phyloP scores from a whole-genome alignment of 768 basidiomycete species.

The Tephrocybe sp. region DNA sequence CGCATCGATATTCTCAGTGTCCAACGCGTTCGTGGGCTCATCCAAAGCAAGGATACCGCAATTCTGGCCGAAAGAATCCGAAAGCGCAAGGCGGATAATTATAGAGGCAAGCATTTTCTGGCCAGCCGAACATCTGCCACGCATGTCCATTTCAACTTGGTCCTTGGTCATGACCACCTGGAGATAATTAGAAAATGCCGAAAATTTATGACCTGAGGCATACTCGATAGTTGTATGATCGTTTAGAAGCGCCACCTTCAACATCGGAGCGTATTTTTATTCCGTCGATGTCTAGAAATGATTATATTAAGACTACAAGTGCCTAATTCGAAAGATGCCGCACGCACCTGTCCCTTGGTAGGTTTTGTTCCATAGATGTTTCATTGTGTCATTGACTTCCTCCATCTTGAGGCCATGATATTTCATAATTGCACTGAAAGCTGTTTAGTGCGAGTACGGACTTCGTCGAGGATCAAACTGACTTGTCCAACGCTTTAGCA shows the following conservation, averaged over 20 bases:
- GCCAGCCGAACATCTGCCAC: slow-evolving; percentile 95
- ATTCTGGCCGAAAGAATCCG: slow-evolving; percentile 96
- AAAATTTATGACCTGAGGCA: slow-evolving; percentile 15
- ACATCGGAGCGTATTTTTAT: slow-evolving; percentile 94
- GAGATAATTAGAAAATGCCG: slow-evolving; percentile 11
- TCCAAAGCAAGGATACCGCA: slow-evolving; percentile 97
- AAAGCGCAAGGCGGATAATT: slow-evolving; percentile 94
- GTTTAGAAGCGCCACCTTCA: slow-evolving; percentile 86
- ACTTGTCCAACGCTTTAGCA: slow-evolving; percentile 96
- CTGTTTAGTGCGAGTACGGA: slow-evolving; percentile 5
- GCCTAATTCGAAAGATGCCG: background rate
- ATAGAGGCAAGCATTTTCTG: slow-evolving; percentile 99
- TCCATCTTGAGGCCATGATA: slow-evolving; percentile 98
- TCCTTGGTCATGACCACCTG: slow-evolving; percentile 99
- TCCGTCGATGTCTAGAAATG: slow-evolving; percentile 89
- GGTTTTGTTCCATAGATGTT: slow-evolving; percentile 96
- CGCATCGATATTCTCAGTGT: slow-evolving; percentile 94
- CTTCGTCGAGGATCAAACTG: slow-evolving; percentile 23
- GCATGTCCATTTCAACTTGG: slow-evolving; percentile 99
- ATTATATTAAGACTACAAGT: slow-evolving; percentile 1
- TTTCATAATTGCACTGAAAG: slow-evolving; percentile 91
- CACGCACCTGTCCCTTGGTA: slow-evolving; percentile 93
- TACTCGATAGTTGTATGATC: slow-evolving; percentile 97
- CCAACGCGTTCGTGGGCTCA: slow-evolving; percentile 97
- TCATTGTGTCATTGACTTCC: slow-evolving; percentile 98